Evolutionary conservation across 106 monocot species (phyloP).

Genomic region (Dioscorea alata): DNA sequence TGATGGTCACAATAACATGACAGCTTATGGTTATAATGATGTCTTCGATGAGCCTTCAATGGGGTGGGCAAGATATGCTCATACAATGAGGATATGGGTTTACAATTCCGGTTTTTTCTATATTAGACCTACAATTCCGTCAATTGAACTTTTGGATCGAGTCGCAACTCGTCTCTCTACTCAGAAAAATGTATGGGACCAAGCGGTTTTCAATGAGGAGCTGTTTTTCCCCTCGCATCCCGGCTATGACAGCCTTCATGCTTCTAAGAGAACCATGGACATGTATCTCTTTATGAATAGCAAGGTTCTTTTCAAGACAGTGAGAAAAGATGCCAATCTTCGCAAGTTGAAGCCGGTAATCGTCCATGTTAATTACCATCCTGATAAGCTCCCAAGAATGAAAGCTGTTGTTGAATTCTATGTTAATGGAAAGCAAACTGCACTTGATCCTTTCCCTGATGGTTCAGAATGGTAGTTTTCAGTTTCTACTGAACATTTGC

Average conservation of each 20-base stretch:
- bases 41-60: constrained; percentile 88
- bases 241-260: constrained; percentile 84
- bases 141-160: constrained; percentile 95
- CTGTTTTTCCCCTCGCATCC: constrained; percentile 80
- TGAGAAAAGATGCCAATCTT: constrained; percentile 61
- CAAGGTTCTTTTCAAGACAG: constrained; percentile 85
- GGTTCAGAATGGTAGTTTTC: constrained; percentile 40
- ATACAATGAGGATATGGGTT: constrained; percentile 97
- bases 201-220: constrained; percentile 96
- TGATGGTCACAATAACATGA: constrained; percentile 77
- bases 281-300: constrained; percentile 97
- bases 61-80: constrained; percentile 93
- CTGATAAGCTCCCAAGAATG: constrained; percentile 71
- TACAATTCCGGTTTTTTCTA: constrained; percentile 98
- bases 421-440: constrained; percentile 54
- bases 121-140: constrained; percentile 76
- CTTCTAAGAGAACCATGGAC: constrained; percentile 88
- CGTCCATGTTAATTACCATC: constrained; percentile 79
- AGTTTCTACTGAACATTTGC: too few relatives aligned
- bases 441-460: constrained; percentile 60
- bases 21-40: constrained; percentile 87
- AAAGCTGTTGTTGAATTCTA: constrained; percentile 91
- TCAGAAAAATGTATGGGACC: constrained; percentile 67
- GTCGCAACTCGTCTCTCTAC: constrained; percentile 54
- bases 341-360: constrained; percentile 65